Conservation (phyloP, 2,329 filamentous ascomycete species). For the Trichoderma sp. region DNA sequence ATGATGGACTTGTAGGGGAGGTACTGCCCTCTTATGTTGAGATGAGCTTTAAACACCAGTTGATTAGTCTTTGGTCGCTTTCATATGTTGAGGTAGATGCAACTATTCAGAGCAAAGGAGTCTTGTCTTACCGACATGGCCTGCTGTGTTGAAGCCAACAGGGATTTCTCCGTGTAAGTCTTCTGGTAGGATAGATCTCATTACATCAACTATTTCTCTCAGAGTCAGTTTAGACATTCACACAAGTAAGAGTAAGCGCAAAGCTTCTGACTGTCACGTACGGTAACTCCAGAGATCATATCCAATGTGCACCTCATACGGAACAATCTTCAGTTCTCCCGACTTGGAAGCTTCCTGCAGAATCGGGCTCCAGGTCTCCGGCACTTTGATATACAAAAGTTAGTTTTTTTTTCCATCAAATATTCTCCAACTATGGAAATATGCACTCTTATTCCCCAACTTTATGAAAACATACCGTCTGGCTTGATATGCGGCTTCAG, state of each 20-base stretch:
- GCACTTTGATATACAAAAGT: slow-evolving; percentile 38
- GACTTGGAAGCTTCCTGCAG: slow-evolving; percentile 68
- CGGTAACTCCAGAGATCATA: slow-evolving; percentile 88
- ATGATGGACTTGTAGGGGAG: slow-evolving; percentile 85
- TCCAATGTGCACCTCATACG: slow-evolving; percentile 73
- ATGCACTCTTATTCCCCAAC: rapidly evolving
- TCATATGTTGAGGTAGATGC: not conserved
- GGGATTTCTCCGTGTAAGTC: slow-evolving; percentile 80
- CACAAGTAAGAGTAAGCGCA: not conserved
- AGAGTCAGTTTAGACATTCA: not conserved
- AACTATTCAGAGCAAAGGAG: not conserved
- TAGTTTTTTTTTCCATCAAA: not conserved
- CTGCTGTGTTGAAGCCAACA: slow-evolving; percentile 82
- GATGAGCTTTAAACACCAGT: slow-evolving; percentile 61
- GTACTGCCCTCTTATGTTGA: slow-evolving; percentile 85
- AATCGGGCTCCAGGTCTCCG: slow-evolving; percentile 73
- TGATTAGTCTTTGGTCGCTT: not conserved
- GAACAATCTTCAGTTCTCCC: slow-evolving; percentile 69
- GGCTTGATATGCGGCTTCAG: slow-evolving; percentile 57
- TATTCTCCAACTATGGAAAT: not conserved
- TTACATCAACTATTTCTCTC: slow-evolving; percentile 68
- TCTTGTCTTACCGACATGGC: slow-evolving; percentile 72
- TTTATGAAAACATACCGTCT: slow-evolving; percentile 15
- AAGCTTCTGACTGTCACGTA: slow-evolving; percentile 39
- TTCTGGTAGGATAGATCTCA: slow-evolving; percentile 77